Percentiles rank a stretch among this genome's conserved stretches.
Conservation (phyloP, 2,329 filamentous ascomycete genomes). For the Coniochaeta sp. region DNA sequence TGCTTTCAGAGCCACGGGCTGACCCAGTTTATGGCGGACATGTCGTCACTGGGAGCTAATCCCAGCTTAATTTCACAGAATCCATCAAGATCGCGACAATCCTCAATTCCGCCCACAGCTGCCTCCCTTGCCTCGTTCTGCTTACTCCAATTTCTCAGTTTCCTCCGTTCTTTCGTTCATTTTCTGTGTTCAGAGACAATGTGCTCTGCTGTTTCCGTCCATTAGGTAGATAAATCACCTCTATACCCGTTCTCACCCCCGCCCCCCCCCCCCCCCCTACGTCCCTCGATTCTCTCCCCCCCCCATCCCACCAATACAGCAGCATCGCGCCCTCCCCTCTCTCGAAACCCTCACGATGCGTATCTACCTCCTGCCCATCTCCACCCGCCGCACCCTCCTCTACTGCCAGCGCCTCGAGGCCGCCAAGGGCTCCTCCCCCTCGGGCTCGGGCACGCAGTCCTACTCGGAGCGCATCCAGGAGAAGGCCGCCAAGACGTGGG, state of each 20-base stretch:
- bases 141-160: not conserved
- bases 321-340: not conserved
- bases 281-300: not conserved
- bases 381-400: constrained; percentile 81
- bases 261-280: no score
- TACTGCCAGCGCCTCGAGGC: constrained; percentile 75
- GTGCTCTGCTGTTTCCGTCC: no score
- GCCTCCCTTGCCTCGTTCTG: not conserved
- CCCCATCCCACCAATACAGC: not conserved
- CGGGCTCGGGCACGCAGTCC: constrained; percentile 40
- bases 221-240: no score
- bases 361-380: constrained; percentile 88
- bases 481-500: constrained; percentile 73
- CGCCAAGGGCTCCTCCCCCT: constrained; percentile 25
- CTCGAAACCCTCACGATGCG: constrained; percentile 59
- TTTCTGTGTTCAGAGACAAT: no score
- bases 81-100: not conserved
- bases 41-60: not conserved
- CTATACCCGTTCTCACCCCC: no score
- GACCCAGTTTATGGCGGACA: not conserved
- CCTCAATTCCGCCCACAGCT: not conserved
- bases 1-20: not conserved
- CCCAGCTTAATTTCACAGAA: not conserved
- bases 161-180: not conserved
- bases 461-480: constrained; percentile 61